Evolutionary conservation across 768 basidiomycete species (phyloP).

Genomic region (Kwoniella dendrophila): DNA sequence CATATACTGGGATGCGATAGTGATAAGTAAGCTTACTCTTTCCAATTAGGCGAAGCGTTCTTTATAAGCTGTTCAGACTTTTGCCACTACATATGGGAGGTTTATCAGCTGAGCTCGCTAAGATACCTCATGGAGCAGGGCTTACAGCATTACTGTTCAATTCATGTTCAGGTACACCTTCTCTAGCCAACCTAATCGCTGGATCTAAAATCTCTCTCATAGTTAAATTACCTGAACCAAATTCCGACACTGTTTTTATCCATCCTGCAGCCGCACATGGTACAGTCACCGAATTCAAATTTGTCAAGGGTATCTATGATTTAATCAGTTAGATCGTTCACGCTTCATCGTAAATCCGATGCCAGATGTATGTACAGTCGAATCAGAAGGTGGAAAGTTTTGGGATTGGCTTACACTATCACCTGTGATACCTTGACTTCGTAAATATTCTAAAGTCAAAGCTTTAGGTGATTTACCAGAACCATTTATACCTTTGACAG

Average conservation of each 20-base stretch:
- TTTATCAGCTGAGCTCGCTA: constrained; percentile 4
- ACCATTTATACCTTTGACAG: constrained; percentile 86
- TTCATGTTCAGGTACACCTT: constrained; percentile 91
- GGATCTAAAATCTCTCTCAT: constrained; percentile 78
- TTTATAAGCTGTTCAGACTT: constrained; percentile 70
- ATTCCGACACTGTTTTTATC: constrained; percentile 80
- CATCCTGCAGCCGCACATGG: constrained; percentile 91
- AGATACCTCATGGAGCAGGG: background rate
- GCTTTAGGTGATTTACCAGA: constrained; percentile 84
- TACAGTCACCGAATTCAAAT: constrained; percentile 77
- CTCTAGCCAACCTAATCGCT: constrained; percentile 87
- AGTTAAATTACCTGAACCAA: constrained; percentile 74
- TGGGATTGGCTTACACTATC: constrained; percentile 35
- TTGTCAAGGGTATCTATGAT: constrained; percentile 69
- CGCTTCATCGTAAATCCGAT: background rate
- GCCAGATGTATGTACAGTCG: background rate
- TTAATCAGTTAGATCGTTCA: background rate
- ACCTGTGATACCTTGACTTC: constrained; percentile 69
- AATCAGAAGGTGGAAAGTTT: background rate
- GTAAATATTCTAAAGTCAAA: constrained; percentile 72
- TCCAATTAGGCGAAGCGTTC: constrained; percentile 78
- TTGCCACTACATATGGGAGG: constrained; percentile 58
- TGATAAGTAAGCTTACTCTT: constrained; percentile 59
- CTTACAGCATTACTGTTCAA: constrained; percentile 67
- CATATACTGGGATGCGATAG: background rate